phyloP scores from a whole-genome alignment of 805 yeast species.

The Saccharomycopsis malanga region DNA sequence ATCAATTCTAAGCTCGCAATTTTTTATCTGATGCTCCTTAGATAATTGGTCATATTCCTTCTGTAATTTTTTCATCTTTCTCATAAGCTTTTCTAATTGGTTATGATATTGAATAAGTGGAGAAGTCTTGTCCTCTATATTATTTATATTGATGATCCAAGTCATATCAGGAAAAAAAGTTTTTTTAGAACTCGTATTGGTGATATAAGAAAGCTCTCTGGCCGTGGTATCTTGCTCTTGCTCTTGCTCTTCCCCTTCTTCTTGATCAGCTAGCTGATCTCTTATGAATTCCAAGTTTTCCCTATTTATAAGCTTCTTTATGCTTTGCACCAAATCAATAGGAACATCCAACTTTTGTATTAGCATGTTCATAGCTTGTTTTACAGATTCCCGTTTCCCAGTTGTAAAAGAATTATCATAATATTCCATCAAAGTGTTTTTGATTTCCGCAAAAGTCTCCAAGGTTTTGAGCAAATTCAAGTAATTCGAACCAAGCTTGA shows the following conservation, averaged over 20 bases:
- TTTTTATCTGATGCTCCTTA: conserved; percentile 9
- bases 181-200: conserved; percentile 3
- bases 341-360: conserved; percentile 34
- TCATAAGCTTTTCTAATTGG: conserved; percentile 26
- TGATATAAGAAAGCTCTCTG: too few relatives aligned
- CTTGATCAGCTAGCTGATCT: conserved; percentile 18
- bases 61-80: conserved; percentile 25
- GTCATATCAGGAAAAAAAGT: conserved; percentile 23
- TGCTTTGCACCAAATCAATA: conserved; percentile 33
- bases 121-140: conserved; percentile 23
- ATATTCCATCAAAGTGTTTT: conserved; percentile 65
- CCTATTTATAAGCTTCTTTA: conserved; percentile 37
- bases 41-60: conserved; percentile 7
- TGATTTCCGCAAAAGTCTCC: conserved; percentile 60
- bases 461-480: conserved; percentile 23
- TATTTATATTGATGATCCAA: conserved; percentile 32
- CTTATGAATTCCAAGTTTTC: conserved; percentile 26
- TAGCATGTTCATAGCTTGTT: conserved; percentile 21
- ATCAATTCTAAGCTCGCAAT: conserved; percentile 19
- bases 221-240: conserved; percentile 14
- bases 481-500: conserved; percentile 28
- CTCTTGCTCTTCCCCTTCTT: conserved; percentile 20
- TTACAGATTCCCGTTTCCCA: conserved; percentile 23
- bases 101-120: conserved; percentile 32
- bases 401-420: too few relatives aligned